Evolutionary conservation across 495 filamentous ascomycete genomes (phyloP).

Genomic region (Penicillium salamii): DNA sequence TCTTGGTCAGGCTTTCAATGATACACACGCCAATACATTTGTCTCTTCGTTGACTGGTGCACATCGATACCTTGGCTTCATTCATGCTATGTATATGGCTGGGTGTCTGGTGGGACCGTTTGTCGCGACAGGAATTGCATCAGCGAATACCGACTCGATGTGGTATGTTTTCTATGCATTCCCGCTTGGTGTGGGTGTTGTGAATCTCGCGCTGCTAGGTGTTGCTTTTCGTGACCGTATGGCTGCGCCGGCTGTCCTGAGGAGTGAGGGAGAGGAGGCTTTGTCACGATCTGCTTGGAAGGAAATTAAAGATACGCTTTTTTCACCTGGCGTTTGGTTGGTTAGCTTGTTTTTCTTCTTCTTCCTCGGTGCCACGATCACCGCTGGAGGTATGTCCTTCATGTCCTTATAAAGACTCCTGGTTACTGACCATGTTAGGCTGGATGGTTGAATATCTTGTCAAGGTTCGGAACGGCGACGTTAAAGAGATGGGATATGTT

Average conservation of each 20-base stretch:
- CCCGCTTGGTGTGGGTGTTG: conserved; percentile 23
- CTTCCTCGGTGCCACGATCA: conserved; percentile 28
- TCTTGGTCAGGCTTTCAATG: conserved; percentile 33
- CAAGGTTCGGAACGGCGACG: conserved; percentile 26
- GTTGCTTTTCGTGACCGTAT: conserved; percentile 24
- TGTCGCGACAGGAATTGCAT: conserved; percentile 27
- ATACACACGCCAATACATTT: conserved; percentile 35
- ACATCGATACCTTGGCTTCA: conserved; percentile 33
- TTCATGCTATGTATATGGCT: conserved; percentile 37
- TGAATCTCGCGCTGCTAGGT: conserved; percentile 18
- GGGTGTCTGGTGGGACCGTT: conserved; percentile 33
- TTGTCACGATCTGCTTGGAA: conserved; percentile 3
- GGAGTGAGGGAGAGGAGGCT: background rate
- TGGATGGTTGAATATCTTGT: conserved; percentile 36
- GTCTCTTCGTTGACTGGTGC: conserved; percentile 23
- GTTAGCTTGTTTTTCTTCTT: conserved; percentile 34
- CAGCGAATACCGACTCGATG: conserved; percentile 13
- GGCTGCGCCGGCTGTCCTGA: background rate
- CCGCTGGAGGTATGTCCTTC: conserved; percentile 23
- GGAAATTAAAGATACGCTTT: conserved; percentile 26
- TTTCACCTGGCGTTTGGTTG: conserved; percentile 26
- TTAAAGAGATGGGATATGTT: conserved; percentile 32
- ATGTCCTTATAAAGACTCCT: background rate
- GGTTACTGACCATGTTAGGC: conserved; percentile 5
- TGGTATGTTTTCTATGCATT: conserved; percentile 29